Base-by-base conservation (phyloP, 2,329 filamentous ascomycete species). In the Alternaria gaisen region DNA sequence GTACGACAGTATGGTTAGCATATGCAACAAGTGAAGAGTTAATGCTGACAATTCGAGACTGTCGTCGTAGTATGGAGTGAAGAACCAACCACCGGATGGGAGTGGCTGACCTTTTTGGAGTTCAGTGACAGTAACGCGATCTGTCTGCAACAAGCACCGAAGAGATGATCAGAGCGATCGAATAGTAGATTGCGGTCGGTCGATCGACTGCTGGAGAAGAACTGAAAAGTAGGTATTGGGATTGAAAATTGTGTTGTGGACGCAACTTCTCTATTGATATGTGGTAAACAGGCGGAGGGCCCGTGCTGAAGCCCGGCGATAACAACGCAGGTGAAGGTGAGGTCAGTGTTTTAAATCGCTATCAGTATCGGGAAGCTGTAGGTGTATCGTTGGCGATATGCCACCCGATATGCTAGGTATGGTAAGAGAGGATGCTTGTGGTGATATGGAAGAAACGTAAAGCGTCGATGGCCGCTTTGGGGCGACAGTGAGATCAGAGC, bases 321-420 rank as follows among this genome's bases (percentile, higher is more conserved):
- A 38, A 40, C 43, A 22, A 18, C 51, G 53, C 32, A 58, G 53
- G 60, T 65, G 54, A 65, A 44, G 30, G 51, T 54, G 56, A 59
- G 26, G 40, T 40, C n/a, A 12, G 20, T 36, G 18, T 34, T 16
- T 14, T 7, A 24, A 3, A 48, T 48, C 6, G 3, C 8, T 24
- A 9, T 38, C 46, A 2, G 20, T 10, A 50, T 36, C 14, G 22
- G 46, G 5, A 50, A 36, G 22, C 24, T 14, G 34, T 4, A 50
- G 9, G n/a, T n/a, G 16, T 50, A 26, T 36, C 46, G 10, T 30
- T n/a, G 10, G n/a, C 10, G 3, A 4, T n/a, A 38, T 44, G 53
- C 42, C 8, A 18, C 12, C 16, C 22, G 16, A 30, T 5, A 47
- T 47, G 8, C 30, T 26, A 34, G 38, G 30, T 24, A 32, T 26